Conservation (phyloP, 805 yeast genomes). For the Jamesozyma lodderae region DNA sequence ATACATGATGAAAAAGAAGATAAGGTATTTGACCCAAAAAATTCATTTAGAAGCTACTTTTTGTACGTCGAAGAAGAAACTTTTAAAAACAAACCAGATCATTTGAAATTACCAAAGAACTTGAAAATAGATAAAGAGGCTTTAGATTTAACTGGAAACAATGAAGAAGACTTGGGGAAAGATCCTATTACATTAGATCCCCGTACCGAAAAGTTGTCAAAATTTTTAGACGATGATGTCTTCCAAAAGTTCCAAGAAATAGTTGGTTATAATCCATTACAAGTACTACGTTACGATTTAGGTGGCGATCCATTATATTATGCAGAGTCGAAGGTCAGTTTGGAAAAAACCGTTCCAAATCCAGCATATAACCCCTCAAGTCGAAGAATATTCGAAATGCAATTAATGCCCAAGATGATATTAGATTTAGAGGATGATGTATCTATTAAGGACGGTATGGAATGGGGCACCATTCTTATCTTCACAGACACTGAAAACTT, state of each 20-base stretch:
- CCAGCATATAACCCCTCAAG: slow-evolving; percentile 57
- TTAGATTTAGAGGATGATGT: slow-evolving; percentile 59
- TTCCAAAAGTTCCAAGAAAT: slow-evolving; percentile 72
- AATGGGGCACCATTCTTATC: slow-evolving; percentile 91
- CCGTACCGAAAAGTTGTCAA: slow-evolving; percentile 41
- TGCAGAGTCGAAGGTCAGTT: slow-evolving; percentile 37
- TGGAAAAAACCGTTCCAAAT: slow-evolving; percentile 39
- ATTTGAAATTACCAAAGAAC: slow-evolving; percentile 40
- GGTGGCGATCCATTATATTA: slow-evolving; percentile 74
- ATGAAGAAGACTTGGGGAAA: slow-evolving; percentile 23
- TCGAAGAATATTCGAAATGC: slow-evolving; percentile 66
- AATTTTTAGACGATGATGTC: slow-evolving; percentile 59
- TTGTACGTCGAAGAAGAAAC: slow-evolving; percentile 67
- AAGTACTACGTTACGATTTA: slow-evolving; percentile 76
- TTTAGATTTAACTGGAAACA: slow-evolving; percentile 36
- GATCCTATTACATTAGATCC: slow-evolving; percentile 29
- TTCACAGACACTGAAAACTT: slow-evolving; percentile 67
- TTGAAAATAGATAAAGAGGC: slow-evolving; percentile 44
- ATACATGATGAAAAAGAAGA: slow-evolving; percentile 22
- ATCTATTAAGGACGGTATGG: slow-evolving; percentile 69
- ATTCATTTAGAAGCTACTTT: slow-evolving; percentile 52
- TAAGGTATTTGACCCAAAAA: slow-evolving; percentile 12
- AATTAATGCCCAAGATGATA: slow-evolving; percentile 89
- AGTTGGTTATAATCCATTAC: slow-evolving; percentile 75
- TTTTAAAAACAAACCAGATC: slow-evolving; percentile 44